Percentiles rank a stretch among this genome's conserved stretches.
These are phyloP conservation scores for Cordyceps javanica DNA, from an alignment of 2,329 filamentous ascomycete genomes.

Conservation along the genomic window DNA sequence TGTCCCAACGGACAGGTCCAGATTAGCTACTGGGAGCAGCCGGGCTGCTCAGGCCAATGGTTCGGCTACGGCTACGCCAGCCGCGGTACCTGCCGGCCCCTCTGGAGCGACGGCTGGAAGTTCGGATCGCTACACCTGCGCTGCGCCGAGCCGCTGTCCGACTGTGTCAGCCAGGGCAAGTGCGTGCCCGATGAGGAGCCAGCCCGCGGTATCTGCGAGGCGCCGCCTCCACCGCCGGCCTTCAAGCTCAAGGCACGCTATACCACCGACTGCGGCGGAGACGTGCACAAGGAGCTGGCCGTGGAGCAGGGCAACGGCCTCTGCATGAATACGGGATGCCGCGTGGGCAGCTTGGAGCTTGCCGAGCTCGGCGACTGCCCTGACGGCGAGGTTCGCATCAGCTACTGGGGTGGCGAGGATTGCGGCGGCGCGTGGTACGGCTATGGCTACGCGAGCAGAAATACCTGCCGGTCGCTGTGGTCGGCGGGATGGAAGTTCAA, in stretches of 20 bases:
- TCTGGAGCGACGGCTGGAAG: background rate
- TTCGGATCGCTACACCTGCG: background rate
- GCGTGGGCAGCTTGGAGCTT: background rate
- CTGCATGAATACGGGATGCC: background rate
- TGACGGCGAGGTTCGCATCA: background rate
- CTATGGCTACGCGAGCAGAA: background rate
- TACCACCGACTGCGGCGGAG: background rate
- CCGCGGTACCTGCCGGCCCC: background rate
- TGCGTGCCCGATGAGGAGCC: background rate
- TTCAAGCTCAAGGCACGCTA: background rate
- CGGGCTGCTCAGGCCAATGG: background rate
- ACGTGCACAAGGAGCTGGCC: background rate
- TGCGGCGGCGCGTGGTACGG: background rate
- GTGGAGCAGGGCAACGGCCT: background rate
- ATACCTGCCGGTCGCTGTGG: background rate
- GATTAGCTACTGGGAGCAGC: background rate
- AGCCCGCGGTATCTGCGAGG: background rate
- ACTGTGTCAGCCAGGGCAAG: background rate
- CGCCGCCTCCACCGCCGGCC: background rate
- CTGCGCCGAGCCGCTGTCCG: background rate
- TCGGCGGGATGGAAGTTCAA: background rate
- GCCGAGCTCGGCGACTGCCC: background rate
- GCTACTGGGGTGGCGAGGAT: background rate
- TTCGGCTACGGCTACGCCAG: background rate
- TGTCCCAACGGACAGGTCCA: background rate